Evolutionary conservation across 1,284 basidiomycete species (phyloP), one percentile per base, ranked within the genome.

Genomic region (Cystobasidium sp.): DNA sequence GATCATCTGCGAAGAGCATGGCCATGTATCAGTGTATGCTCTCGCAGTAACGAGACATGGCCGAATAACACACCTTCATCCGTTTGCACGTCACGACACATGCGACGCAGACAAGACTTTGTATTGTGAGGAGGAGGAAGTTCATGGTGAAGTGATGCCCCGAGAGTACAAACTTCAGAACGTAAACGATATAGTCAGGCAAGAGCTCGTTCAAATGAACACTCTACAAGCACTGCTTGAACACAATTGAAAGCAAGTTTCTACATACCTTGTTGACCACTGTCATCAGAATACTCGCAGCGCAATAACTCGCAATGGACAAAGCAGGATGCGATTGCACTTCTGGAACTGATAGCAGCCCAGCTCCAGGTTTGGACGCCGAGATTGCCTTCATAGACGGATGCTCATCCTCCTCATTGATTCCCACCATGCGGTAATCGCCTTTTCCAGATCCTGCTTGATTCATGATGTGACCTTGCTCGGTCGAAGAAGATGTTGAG

Each of bases 241-340:
- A 31, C 31, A 31, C 5, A 5, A 31, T 31, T 31, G 31, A 31
- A 31, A 31, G 31, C 31, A 31, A 31, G 31, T 63, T n/a, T 3
- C 31, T 14, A 44, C 86, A 58, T 76, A 93, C 94, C 87, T 99
- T 98, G 86, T 98, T 98, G 76, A 97, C 89, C 61, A 99, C 88
- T 0, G 97, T 99, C 97, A 99, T 99, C 72, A 94, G 85, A 80
- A 99, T 97, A 52, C 93, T 95, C 2, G 96, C 93, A 39, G 91
- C 79, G 82, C 97, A 99, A 83, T 99, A 75, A 71, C 71, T 65
- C 22, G 70, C 67, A n/a, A 76, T 72, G 47, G 76, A 73, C 44
- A 75, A 62, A 14, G 75, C 75, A n/a, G 75, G 70, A 47, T 74
- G 75, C 47, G 61, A 61, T 12, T 53, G n/a, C 1, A 20, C 9